Conservation (phyloP, 257 asterid genomes). For the Nicotiana sylvestris region DNA sequence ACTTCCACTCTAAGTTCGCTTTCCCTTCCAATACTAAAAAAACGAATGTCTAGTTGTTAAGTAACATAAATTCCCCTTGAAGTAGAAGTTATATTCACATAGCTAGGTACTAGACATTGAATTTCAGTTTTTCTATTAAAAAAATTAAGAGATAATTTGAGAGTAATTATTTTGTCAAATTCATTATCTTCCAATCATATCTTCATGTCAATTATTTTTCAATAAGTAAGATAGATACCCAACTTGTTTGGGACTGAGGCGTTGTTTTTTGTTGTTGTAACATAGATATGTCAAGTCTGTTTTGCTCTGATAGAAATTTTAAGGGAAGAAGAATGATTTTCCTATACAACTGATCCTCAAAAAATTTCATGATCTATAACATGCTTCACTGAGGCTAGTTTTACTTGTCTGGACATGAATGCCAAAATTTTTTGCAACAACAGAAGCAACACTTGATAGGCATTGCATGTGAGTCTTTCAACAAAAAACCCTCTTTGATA, state of each 20-base stretch:
- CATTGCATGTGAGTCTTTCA: background rate
- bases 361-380: background rate
- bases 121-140: background rate
- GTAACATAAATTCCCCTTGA: background rate
- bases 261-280: background rate
- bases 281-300: background rate
- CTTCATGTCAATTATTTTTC: too few relatives aligned
- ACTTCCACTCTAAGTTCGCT: too few relatives aligned
- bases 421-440: background rate
- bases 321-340: background rate
- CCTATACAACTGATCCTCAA: background rate
- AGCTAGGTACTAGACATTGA: background rate
- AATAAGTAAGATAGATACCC: too few relatives aligned
- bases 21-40: too few relatives aligned
- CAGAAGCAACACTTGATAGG: background rate
- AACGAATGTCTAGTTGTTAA: background rate
- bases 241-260: background rate
- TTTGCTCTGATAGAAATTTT: background rate
- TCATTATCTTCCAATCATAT: too few relatives aligned
- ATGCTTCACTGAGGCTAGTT: background rate
- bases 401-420: background rate
- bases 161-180: too few relatives aligned
- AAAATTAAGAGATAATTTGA: too few relatives aligned
- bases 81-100: background rate
- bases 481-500: background rate